phyloP scores from a whole-genome alignment of 2,329 filamentous ascomycete species.

The Stemphylium vesicarium region DNA sequence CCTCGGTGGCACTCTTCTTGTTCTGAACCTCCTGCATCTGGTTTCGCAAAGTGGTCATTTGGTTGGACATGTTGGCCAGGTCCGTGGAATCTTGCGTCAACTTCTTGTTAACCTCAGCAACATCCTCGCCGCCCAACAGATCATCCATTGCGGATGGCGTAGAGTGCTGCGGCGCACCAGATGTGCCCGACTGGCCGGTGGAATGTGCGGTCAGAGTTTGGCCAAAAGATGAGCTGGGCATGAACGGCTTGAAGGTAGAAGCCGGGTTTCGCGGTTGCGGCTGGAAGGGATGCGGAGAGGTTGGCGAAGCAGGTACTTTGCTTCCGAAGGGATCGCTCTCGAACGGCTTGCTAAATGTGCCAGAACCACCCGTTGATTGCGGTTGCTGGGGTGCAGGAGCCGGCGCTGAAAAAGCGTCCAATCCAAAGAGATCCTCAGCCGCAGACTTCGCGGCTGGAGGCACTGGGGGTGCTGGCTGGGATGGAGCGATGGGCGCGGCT shows the following conservation, averaged over 20 bases:
- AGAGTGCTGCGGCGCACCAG: constrained; percentile 51
- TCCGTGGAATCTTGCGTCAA: constrained; percentile 89
- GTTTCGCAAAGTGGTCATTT: constrained; percentile 86
- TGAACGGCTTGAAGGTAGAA: constrained; percentile 82
- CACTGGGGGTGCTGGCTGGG: constrained; percentile 51
- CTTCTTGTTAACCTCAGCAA: constrained; percentile 86
- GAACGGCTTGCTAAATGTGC: constrained; percentile 49
- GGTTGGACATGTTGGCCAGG: constrained; percentile 93
- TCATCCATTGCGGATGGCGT: constrained; percentile 71
- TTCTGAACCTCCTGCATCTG: constrained; percentile 93
- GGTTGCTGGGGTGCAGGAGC: constrained; percentile 61
- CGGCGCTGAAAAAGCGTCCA: constrained; percentile 71
- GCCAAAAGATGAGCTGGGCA: constrained; percentile 91
- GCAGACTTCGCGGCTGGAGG: constrained; percentile 69
- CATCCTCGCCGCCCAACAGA: constrained; percentile 80
- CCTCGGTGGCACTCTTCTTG: constrained; percentile 79
- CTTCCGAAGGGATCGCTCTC: constrained; percentile 69
- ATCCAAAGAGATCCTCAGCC: constrained; percentile 89
- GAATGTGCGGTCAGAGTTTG: constrained; percentile 77
- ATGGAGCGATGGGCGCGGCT: constrained; percentile 54
- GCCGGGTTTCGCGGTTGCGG: constrained; percentile 51
- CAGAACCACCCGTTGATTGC: constrained; percentile 77
- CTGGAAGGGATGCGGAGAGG: constrained; percentile 61
- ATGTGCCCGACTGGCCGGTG: constrained; percentile 67
- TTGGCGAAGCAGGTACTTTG: constrained; percentile 54